phyloP scores from a whole-genome alignment of 148 eudicot genomes.

The Nyssa sinensis region DNA sequence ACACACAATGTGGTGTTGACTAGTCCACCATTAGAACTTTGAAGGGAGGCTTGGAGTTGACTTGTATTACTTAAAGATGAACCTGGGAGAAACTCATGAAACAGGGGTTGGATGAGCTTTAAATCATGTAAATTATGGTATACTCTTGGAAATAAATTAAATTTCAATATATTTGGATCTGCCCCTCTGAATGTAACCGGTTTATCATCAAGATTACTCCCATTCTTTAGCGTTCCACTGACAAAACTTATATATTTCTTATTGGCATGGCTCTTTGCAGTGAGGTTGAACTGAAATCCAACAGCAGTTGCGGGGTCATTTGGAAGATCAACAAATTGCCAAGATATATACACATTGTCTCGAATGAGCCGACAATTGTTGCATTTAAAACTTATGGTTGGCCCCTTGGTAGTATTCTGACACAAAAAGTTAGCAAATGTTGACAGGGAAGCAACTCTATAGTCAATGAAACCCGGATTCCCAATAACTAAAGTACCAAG shows the following conservation, averaged over 20 bases:
- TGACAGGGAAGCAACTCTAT: constrained; percentile 50
- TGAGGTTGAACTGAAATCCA: constrained; percentile 87
- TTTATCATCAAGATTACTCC: constrained; percentile 36
- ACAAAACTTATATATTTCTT: constrained; percentile 70
- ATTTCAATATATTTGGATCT: constrained; percentile 68
- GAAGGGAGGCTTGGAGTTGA: constrained; percentile 68
- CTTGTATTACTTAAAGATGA: constrained; percentile 57
- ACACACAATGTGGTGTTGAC: constrained; percentile 68
- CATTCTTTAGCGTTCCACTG: constrained; percentile 67
- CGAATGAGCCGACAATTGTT: constrained; percentile 51
- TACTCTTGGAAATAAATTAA: constrained; percentile 81
- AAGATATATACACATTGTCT: constrained; percentile 65
- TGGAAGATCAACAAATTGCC: constrained; percentile 85
- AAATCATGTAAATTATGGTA: constrained; percentile 62
- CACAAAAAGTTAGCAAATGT: constrained; percentile 75
- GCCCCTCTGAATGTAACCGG: constrained; percentile 75
- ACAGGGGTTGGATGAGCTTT: constrained; percentile 87
- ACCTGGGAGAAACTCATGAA: constrained; percentile 89
- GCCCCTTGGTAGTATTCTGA: constrained; percentile 74
- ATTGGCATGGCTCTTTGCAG: constrained; percentile 49
- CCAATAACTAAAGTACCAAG: constrained; percentile 62
- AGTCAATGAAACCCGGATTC: constrained; percentile 67
- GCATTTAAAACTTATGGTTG: constrained; percentile 61
- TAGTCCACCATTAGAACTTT: constrained; percentile 57
- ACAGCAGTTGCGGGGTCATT: constrained; percentile 81